Conservation (phyloP, 2,329 filamentous ascomycete species). For the Chaetomium sp. region DNA sequence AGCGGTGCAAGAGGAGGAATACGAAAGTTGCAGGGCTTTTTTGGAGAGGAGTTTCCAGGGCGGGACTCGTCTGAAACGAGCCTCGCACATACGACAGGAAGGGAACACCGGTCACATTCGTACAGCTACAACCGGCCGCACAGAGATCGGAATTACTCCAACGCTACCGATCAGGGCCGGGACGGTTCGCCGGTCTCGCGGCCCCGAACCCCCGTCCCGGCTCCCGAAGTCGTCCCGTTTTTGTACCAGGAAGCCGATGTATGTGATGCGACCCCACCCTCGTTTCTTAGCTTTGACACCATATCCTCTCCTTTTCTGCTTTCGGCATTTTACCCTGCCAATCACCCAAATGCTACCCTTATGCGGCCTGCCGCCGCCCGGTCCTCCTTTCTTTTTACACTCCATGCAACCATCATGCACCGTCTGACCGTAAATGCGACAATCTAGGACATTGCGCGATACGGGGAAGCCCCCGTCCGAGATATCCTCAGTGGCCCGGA, state of each 20-base stretch:
- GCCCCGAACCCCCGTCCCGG: constrained; percentile 77
- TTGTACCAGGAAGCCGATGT: constrained; percentile 82
- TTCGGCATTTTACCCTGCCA: constrained; percentile 7
- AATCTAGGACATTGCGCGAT: constrained; percentile 66
- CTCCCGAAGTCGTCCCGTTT: constrained; percentile 95
- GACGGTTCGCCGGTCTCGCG: constrained; percentile 72
- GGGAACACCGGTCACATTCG: constrained; percentile 58
- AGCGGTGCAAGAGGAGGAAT: constrained; percentile 64
- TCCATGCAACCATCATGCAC: constrained; percentile 6
- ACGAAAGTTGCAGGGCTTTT: constrained; percentile 84
- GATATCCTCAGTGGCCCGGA: constrained; percentile 63
- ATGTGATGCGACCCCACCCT: constrained; percentile 32
- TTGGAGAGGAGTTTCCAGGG: constrained; percentile 79
- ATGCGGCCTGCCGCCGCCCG: not conserved
- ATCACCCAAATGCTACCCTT: constrained; percentile 2
- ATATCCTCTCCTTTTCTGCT: constrained; percentile 22
- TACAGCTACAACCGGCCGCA: constrained; percentile 55
- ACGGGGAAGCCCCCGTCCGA: constrained; percentile 71
- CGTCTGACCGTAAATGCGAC: constrained; percentile 9
- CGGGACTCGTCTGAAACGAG: constrained; percentile 69
- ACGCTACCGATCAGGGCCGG: constrained; percentile 63
- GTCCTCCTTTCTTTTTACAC: constrained; percentile 1
- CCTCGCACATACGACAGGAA: constrained; percentile 46
- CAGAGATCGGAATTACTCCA: constrained; percentile 76
- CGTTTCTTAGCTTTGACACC: constrained; percentile 8